Base-by-base conservation (phyloP, 495 filamentous ascomycete genomes). In the Chaetomium tenue region DNA sequence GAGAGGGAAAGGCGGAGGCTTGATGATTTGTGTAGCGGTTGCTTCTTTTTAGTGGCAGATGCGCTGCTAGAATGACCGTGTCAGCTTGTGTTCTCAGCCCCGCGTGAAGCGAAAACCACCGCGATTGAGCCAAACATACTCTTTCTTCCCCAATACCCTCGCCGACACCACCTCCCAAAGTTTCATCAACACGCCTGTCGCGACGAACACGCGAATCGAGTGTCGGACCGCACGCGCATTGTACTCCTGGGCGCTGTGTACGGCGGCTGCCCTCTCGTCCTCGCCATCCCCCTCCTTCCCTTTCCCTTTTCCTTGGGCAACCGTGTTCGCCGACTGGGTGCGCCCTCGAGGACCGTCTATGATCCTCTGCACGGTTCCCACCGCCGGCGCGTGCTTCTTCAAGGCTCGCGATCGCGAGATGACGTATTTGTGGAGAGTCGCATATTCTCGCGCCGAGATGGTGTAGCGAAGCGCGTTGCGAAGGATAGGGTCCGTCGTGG, bases 401-500 rank as follows among this genome's bases (percentile, higher is more conserved):
- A 91, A 71, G n/a, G 78, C 65, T 37, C 79, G 79, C 61, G 87
- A 85, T 44, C 87, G 87, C 65, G 87, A 90, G 60, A 89, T 82
- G 40, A 91, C 83, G 68, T 90, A 88, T 70, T 87, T 86, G 75
- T 96, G 90, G 25, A 97, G 84, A 3, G 87, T 79, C 65, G 88
- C 84, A 76, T 97, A 96, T 72, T 97, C 92, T 74, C 88, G 86
- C 52, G 89, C 87, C 75, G 88, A 92, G 52, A 97, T 84, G 62
- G 88, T 91, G 75, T 94, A 88, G 66, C 91, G 86, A 59, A 96
- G 82, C 47, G 89, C 87, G 75, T 91, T 92, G 75, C 89, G 90
- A 28, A 87, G 78, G 69, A 89, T 79, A 23, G 86, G 85, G 60
- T 89, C 87, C 61, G 81, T 70, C 12, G 77, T 75, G 12, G 79